phyloP scores from a whole-genome alignment of 164 flowering plant genomes.

The Tinospora cordifolia region DNA sequence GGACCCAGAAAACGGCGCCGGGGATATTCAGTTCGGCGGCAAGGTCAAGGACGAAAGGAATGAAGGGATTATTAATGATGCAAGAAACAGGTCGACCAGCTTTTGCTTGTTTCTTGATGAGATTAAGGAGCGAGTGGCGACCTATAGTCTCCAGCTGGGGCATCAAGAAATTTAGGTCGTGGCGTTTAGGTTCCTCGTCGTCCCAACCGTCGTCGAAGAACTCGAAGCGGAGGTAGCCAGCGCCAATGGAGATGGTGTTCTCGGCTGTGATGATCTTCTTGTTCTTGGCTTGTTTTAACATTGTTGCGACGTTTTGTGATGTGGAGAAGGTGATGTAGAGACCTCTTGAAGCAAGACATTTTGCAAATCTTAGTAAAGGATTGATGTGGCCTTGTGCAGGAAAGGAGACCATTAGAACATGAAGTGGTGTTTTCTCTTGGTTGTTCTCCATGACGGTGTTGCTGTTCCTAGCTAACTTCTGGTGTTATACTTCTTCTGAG shows the following conservation, averaged over 20 bases:
- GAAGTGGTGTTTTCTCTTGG: conserved; percentile 9
- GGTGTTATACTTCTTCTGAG: too few species aligned
- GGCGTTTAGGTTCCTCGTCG: conserved; percentile 21
- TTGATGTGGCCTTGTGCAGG: conserved; percentile 67
- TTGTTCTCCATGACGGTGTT: too few species aligned
- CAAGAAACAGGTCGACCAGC: conserved; percentile 52
- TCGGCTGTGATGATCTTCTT: conserved; percentile 15
- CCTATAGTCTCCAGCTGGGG: conserved; percentile 42
- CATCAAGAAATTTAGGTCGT: conserved; percentile 28
- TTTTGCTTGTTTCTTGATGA: conserved; percentile 27
- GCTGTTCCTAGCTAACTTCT: too few species aligned
- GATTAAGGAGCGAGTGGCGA: conserved; percentile 23
- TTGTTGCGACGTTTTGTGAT: conserved; percentile 27
- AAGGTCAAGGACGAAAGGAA: conserved; percentile 74
- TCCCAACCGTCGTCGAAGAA: conserved; percentile 54
- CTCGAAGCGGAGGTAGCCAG: conserved; percentile 52
- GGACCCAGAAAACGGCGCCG: conserved; percentile 66
- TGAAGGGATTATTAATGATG: conserved; percentile 60
- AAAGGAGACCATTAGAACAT: conserved; percentile 52
- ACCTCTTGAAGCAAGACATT: conserved; percentile 50
- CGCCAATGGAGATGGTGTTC: conserved; percentile 33
- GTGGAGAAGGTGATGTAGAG: conserved; percentile 52
- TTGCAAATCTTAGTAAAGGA: conserved; percentile 57
- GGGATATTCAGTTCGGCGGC: conserved; percentile 45
- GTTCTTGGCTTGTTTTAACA: conserved; percentile 32